These are phyloP conservation scores for Termitomyces sp. DNA, from an alignment of 768 basidiomycete genomes.

Conservation along the genomic window DNA sequence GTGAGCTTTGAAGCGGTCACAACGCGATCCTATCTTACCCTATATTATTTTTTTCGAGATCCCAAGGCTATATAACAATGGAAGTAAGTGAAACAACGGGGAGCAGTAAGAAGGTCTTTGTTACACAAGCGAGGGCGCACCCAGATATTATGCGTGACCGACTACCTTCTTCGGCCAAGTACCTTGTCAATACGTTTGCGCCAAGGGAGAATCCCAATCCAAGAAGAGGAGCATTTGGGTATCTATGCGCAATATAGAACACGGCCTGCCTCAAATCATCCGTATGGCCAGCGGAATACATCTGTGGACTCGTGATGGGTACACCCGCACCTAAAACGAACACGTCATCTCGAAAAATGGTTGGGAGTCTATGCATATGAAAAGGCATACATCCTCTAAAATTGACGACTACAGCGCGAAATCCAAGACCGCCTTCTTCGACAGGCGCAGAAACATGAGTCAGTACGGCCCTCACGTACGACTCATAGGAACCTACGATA, in stretches of 20 bases:
- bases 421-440: constrained; percentile 82
- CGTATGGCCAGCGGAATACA: constrained; percentile 88
- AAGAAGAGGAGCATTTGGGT: constrained; percentile 76
- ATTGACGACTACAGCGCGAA: constrained; percentile 86
- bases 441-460: constrained; percentile 66
- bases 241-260: constrained; percentile 64
- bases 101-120: constrained; percentile 23
- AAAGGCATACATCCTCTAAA: constrained; percentile 78
- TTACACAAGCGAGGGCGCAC: constrained; percentile 71
- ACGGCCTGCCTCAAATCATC: constrained; percentile 84
- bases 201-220: constrained; percentile 94
- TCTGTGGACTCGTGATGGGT: constrained; percentile 73
- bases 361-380: constrained; percentile 1
- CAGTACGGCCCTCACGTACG: constrained; percentile 82
- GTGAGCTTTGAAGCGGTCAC: constrained; percentile 12
- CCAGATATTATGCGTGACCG: constrained; percentile 57
- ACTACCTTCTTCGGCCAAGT: constrained; percentile 79
- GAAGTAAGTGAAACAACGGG: constrained; percentile 12
- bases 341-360: constrained; percentile 7
- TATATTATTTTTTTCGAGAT: constrained; percentile 43
- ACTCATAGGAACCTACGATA: constrained; percentile 76
- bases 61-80: constrained; percentile 41
- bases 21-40: constrained; percentile 26
- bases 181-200: constrained; percentile 85
- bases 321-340: constrained; percentile 67